These are phyloP conservation scores for Plasmodium chabaudi DNA, from an alignment of 169 alveolate genomes.

Conservation along the genomic window DNA sequence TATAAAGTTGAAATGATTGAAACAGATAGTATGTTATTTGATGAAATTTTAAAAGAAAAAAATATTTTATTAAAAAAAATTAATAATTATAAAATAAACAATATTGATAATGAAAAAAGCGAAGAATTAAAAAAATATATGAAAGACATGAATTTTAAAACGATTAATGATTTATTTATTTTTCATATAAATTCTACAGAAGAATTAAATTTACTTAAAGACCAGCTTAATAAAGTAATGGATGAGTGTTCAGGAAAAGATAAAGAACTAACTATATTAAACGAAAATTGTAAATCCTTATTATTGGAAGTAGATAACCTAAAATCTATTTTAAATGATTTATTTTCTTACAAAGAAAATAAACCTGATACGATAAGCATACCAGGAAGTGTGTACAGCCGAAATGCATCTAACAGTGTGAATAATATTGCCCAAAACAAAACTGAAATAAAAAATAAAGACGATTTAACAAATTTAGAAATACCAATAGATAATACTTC, in stretches of 20 bases:
- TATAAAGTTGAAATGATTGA: not conserved
- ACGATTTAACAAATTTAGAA: too few relatives aligned
- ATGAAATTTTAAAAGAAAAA: conserved; percentile 42
- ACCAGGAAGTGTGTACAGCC: not conserved
- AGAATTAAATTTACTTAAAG: conserved; percentile 20
- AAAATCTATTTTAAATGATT: conserved; percentile 47
- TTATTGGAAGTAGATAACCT: conserved; percentile 43
- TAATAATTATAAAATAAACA: not conserved
- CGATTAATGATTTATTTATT: conserved; percentile 18
- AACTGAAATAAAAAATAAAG: too few relatives aligned
- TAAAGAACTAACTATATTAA: conserved; percentile 6
- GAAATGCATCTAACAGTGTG: not conserved
- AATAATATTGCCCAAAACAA: too few relatives aligned
- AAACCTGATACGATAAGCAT: not conserved
- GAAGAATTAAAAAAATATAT: conserved; percentile 28
- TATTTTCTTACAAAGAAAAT: conserved; percentile 13
- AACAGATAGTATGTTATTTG: conserved; percentile 1
- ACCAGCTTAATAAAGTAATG: not conserved
- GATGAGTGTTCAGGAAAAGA: conserved; percentile 21
- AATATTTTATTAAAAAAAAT: conserved; percentile 13
- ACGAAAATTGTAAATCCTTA: conserved; percentile 49
- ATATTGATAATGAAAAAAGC: conserved; percentile 25
- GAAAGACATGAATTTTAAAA: conserved; percentile 39
- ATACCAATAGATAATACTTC: too few relatives aligned
- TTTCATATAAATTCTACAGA: conserved; percentile 20